Evolutionary conservation across 352 stramenopile genomes (phyloP), one percentile per base, ranked within the genome.

Genomic region (Sclerospora graminicola): DNA sequence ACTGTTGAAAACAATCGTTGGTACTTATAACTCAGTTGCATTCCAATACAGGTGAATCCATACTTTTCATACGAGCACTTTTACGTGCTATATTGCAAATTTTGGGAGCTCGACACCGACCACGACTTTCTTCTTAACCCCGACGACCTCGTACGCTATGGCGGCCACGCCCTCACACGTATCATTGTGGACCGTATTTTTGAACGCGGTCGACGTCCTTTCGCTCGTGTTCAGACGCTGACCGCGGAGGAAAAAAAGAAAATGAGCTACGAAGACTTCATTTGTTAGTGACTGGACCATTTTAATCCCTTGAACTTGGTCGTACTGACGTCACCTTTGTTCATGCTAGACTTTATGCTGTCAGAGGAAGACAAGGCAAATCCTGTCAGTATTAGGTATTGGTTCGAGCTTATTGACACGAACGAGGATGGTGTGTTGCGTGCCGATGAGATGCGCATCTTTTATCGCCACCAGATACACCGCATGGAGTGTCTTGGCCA

Each of bases 31-130:
- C 11, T n/a, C n/a, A 20, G 2, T 18, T 23, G 10, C 14, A 18
- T 5, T 29, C 1, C 23, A 15, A 7, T 43, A 14, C 37, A 92
- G 80, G 82, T 95, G 36, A 94, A 90, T 58, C 84, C 85, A 36
- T 97, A 95, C 69, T 99, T 99, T 66, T 97, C 80, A 16, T 99
- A 99, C 66, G 95, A 99, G 72, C 95, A 99, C 65, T 99, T 99
- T 54, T 99, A 99, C 66, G 95, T 99, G 39, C 61, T 99, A 26
- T 99, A 99, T 66, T 99, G 96, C 71, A 95, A 97, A 55, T 99
- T 99, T 54, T 99, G 96, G 94, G 96, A 99, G 57, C 82, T 99
- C 16, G 96, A 99, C 72, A 90, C 93, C 35, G 81, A 93, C 43
- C 81, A 90, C 56, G 81, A 93, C 43, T 93, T 93, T 45, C 56